Evolutionary conservation across 2,329 filamentous ascomycete genomes (phyloP), one percentile per base, ranked within the genome.

Genomic region (Penicillium sumatraense): DNA sequence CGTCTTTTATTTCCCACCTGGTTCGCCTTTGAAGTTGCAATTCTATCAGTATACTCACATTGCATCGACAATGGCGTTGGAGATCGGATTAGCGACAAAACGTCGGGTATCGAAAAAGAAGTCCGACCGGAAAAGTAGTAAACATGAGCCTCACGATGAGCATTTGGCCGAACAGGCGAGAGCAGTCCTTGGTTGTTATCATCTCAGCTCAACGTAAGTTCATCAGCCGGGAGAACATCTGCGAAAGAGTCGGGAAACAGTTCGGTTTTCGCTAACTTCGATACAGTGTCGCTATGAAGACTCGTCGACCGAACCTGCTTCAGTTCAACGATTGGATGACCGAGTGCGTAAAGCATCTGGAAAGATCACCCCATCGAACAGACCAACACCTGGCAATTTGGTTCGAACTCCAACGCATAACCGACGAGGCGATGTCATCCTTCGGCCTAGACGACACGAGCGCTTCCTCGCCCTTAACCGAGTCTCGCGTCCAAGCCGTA

Each of bases 21-120:
- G 75, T 16, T 75, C 78, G 51, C 80, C 78, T 49, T 70, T 77
- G 53, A 75, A 77, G 57, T 60, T 81, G 54, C 80, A 82, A 51
- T 77, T 80, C 61, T 82, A 81, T 64, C 78, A 82, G 61, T 79
- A 82, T 54, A 78, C 80, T 23, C 79, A 81, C 57, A 79, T 82
- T 60, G 80, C 80, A 8, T 76, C 78, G 24, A 79, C 79, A 1
- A 82, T 83, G 79, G 80, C 76, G 3, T 64, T 78, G 62, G 77
- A 79, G 44, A 75, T 79, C 47, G 75, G 76, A 1, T 60, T 73
- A 33, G 70, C 70, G 16, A 70, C 69, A 3, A 70, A 70, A 45
- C 61, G 63, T 16, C 67, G 65, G 13, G 62, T 69, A 7, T 59
- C 63, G 26, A 64, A 60, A 21, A 64, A 53, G 27, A 58, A 60